phyloP scores from a whole-genome alignment of 2,329 filamentous ascomycete species.

The Trichophyton mentagrophytes region DNA sequence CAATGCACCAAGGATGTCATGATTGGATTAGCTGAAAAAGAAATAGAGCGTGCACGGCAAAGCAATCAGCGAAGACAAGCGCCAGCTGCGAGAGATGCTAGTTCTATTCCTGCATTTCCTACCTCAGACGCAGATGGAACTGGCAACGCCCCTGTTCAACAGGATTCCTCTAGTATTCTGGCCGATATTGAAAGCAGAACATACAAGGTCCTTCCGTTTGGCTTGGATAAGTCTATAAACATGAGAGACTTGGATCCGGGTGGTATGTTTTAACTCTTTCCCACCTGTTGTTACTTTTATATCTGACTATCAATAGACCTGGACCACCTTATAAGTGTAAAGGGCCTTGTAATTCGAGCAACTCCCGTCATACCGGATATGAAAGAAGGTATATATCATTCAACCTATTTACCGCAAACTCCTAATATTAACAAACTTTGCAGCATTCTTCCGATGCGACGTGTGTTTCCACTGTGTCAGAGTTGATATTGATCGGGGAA shows the following conservation, averaged over 20 bases:
- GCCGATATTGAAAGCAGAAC: conserved; percentile 65
- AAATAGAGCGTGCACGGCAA: conserved; percentile 57
- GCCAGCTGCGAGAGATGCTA: conserved; percentile 40
- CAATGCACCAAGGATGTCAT: conserved; percentile 86
- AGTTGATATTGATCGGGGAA: conserved; percentile 85
- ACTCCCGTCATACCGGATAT: conserved; percentile 97
- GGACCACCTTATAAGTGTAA: conserved; percentile 89
- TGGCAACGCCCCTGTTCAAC: conserved; percentile 19
- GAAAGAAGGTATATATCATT: conserved; percentile 54
- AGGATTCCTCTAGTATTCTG: conserved; percentile 53
- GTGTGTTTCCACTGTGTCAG: conserved; percentile 84
- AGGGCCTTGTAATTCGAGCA: conserved; percentile 88
- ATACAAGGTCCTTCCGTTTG: conserved; percentile 82
- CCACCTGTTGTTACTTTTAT: too few species aligned
- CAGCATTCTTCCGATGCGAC: conserved; percentile 88
- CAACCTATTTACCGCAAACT: conserved; percentile 8
- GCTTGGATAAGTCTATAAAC: conserved; percentile 75
- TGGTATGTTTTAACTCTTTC: conserved; percentile 29
- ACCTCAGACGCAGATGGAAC: conserved; percentile 61
- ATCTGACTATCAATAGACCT: conserved; percentile 49
- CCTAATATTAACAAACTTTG: conserved; percentile 1
- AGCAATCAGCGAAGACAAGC: conserved; percentile 33
- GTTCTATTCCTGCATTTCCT: conserved; percentile 63
- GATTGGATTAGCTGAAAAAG: conserved; percentile 72
- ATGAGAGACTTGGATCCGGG: conserved; percentile 87